Evolutionary conservation across 129 eudicot genomes (phyloP), one percentile per base, ranked within the genome.

Genomic region (Ambrosia artemisiifolia): DNA sequence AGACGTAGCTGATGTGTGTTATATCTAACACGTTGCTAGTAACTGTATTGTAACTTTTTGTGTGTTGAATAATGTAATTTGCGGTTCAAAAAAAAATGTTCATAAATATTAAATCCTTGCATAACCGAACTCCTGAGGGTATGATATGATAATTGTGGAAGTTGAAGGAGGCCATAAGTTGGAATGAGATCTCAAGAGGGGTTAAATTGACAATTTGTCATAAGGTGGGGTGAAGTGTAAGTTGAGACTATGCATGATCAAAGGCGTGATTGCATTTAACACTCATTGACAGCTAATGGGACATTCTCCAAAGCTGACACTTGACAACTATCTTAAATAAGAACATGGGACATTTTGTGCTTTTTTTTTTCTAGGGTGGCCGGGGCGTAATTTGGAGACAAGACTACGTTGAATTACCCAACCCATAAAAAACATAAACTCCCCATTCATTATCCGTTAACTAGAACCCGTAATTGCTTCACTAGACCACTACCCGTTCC

Each of bases 201-300:
- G 67, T n/a, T 7, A 44, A 76, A 36, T 5, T 35, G 53, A 13
- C 3, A 53, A 7, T n/a, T 49, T 2, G 55, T 28, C 4, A 33
- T 40, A 75, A 64, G 35, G 18, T n/a, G 16, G 66, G 59, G 16
- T 20, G 49, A 77, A 77, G 70, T 47, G 67, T 48, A 59, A 59
- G 34, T 44, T 47, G 7, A 46, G 56, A 5, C 53, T 44, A 65
- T 1, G 75, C 81, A 69, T 48, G 75, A 77, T 77, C 81, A 77
- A 35, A 69, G 81, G 81, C 81, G 81, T 77, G 81, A 77, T 77
- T 77, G 81, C 75, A 63, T 77, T 77, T 16, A 42, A 42, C 60
- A 42, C 73, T 64, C 68, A 66, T 75, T 46, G 74, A 66, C 80
- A 75, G 80, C 80, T 67, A 67, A 75, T 56, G 50, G 62, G 69